phyloP scores from a whole-genome alignment of 116 monocot genomes.

The Cymodocea nodosa region DNA sequence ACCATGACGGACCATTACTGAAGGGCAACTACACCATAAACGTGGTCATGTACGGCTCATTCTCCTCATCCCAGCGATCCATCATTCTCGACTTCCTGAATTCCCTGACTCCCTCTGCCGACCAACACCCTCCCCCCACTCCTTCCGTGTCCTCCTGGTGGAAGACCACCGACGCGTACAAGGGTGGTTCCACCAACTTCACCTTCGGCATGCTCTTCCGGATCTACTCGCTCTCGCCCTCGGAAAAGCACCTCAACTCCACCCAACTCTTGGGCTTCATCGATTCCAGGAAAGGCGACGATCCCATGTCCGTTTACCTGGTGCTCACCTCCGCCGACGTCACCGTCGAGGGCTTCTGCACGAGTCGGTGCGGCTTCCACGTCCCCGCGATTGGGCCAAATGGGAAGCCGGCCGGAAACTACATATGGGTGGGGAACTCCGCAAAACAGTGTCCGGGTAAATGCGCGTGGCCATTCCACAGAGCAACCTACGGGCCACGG shows the following conservation, averaged over 20 bases:
- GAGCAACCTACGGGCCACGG: slow-evolving; percentile 14
- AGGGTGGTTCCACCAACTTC: slow-evolving; percentile 2
- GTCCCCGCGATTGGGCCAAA: background rate
- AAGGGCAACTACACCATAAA: slow-evolving; percentile 15
- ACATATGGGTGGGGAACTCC: slow-evolving; percentile 42
- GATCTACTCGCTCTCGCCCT: background rate
- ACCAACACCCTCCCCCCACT: background rate
- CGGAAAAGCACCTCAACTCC: background rate
- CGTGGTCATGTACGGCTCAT: slow-evolving; percentile 12
- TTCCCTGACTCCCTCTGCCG: slow-evolving; percentile 17
- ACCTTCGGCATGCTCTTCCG: background rate
- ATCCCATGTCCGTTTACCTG: background rate
- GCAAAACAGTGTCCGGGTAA: slow-evolving; percentile 13
- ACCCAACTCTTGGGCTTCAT: background rate
- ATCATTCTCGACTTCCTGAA: slow-evolving; percentile 36
- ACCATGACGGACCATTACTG: slow-evolving; percentile 14
- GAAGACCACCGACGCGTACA: slow-evolving; percentile 14
- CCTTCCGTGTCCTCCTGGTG: slow-evolving; percentile 39
- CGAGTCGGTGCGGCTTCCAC: slow-evolving; percentile 10
- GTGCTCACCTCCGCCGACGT: slow-evolving; percentile 17
- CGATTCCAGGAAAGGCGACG: background rate
- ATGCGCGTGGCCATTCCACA: slow-evolving; percentile 26
- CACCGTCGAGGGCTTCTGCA: slow-evolving; percentile 21
- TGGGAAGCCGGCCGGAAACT: slow-evolving; percentile 25
- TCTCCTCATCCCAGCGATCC: slow-evolving; percentile 5